Evolutionary conservation across 352 stramenopile genomes (phyloP).

Genomic region (Nothophytophthora sp.): DNA sequence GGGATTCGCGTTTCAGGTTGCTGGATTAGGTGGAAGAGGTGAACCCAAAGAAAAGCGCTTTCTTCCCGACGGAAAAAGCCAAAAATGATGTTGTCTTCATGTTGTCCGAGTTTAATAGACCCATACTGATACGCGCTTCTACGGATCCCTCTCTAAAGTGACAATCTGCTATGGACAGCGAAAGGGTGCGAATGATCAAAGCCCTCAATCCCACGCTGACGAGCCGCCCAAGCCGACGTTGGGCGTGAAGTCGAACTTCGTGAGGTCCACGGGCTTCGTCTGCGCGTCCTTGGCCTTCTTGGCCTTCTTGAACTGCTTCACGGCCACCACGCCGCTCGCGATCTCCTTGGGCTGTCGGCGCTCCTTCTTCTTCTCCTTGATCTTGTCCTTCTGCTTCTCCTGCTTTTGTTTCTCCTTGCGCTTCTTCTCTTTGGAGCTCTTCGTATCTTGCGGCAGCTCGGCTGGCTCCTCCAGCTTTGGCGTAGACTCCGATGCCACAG

Average conservation of each 20-base stretch:
- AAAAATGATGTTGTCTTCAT: too few relatives aligned
- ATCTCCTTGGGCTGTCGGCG: constrained; percentile 61
- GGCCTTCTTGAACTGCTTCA: constrained; percentile 80
- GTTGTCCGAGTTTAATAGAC: too few relatives aligned
- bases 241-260: constrained; percentile 61
- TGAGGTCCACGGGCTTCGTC: constrained; percentile 45
- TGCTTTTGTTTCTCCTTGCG: constrained; percentile 21
- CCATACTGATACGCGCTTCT: too few relatives aligned
- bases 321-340: constrained; percentile 70
- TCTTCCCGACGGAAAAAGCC: too few relatives aligned
- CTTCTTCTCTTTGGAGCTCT: constrained; percentile 29
- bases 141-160: too few relatives aligned
- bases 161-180: too few relatives aligned
- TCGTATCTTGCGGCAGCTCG: constrained; percentile 26
- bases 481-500: constrained; percentile 17
- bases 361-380: constrained; percentile 28
- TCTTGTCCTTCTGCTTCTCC: constrained; percentile 33
- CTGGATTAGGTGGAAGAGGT: too few relatives aligned
- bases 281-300: constrained; percentile 39
- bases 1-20: too few relatives aligned
- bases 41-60: too few relatives aligned
- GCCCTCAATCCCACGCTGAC: constrained; percentile 68
- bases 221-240: constrained; percentile 68
- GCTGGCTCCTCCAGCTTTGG: constrained; percentile 14
- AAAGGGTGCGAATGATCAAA: background rate